phyloP scores from a whole-genome alignment of 2,329 filamentous ascomycete species.

The Alternaria sp. region DNA sequence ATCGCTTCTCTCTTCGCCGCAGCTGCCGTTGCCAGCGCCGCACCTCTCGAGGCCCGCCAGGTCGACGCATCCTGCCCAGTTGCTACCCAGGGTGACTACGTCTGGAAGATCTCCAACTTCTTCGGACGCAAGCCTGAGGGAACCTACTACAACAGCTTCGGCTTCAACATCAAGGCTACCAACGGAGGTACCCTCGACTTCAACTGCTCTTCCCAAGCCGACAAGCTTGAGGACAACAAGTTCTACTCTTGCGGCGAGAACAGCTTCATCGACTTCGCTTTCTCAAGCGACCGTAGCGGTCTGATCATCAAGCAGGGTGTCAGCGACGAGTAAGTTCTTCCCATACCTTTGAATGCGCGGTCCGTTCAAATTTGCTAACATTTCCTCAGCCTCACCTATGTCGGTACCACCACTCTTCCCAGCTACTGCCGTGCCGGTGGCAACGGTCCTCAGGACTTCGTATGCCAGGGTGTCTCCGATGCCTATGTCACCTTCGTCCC shows the following conservation, averaged over 20 bases:
- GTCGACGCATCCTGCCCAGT: slow-evolving; percentile 8
- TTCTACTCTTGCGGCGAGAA: slow-evolving; percentile 22
- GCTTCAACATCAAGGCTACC: slow-evolving; percentile 25
- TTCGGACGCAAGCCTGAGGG: slow-evolving; percentile 26
- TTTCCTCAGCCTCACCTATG: slow-evolving; percentile 8
- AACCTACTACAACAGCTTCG: slow-evolving; percentile 19
- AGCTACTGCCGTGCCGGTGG: slow-evolving; percentile 23
- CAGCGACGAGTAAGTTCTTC: slow-evolving; percentile 12
- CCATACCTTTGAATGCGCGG: neutral
- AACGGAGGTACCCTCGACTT: slow-evolving; percentile 17
- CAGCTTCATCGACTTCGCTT: slow-evolving; percentile 20
- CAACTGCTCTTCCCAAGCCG: slow-evolving; percentile 6
- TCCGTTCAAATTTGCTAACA: neutral
- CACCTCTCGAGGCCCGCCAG: slow-evolving; percentile 16
- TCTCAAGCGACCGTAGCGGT: slow-evolving; percentile 14
- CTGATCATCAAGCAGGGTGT: slow-evolving; percentile 21
- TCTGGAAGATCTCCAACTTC: slow-evolving; percentile 29
- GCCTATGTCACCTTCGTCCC: slow-evolving; percentile 53
- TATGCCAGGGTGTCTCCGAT: slow-evolving; percentile 72
- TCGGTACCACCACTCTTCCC: slow-evolving; percentile 21
- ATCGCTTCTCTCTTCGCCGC: slow-evolving; percentile 21
- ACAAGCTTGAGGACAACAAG: slow-evolving; percentile 12
- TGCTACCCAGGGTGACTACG: slow-evolving; percentile 18
- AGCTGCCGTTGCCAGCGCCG: slow-evolving; percentile 15
- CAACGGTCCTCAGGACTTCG: slow-evolving; percentile 62